A percentile compares a stretch with the other conserved stretches of the same genome.
These are phyloP conservation scores for Tetrapisispora pingtungensis DNA, from an alignment of 805 yeast genomes.

Conservation along the genomic window DNA sequence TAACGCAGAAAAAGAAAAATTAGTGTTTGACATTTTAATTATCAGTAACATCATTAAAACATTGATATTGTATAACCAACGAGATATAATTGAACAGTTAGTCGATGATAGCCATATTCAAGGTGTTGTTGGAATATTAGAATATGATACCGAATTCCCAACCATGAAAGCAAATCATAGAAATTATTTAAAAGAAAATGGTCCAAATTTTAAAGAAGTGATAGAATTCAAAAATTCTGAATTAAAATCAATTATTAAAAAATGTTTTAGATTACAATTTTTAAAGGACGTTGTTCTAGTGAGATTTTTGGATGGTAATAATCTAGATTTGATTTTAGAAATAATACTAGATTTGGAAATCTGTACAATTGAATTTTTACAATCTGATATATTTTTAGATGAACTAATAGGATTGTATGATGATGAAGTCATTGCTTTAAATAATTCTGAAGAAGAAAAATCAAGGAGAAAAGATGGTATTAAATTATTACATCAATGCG, in stretches of 20 bases:
- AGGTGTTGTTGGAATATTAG: slow-evolving; percentile 70
- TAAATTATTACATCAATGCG: slow-evolving; percentile 68
- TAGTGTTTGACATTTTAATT: slow-evolving; percentile 48
- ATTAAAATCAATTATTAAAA: slow-evolving; percentile 48
- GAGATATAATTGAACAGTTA: slow-evolving; percentile 46
- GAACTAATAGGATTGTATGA: slow-evolving; percentile 50
- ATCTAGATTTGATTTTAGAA: slow-evolving; percentile 52
- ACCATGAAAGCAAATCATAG: slow-evolving; percentile 71
- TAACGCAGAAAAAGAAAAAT: slow-evolving; percentile 42
- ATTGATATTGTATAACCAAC: slow-evolving; percentile 61
- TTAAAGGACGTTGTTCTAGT: slow-evolving; percentile 82
- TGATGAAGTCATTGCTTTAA: slow-evolving; percentile 10
- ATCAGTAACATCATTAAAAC: slow-evolving; percentile 69
- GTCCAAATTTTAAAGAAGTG: slow-evolving; percentile 51
- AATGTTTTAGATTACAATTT: slow-evolving; percentile 70
- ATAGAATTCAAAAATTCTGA: slow-evolving; percentile 47
- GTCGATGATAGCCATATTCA: slow-evolving; percentile 41
- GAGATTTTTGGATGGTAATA: slow-evolving; percentile 69
- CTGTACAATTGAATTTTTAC: slow-evolving; percentile 27
- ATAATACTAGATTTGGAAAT: slow-evolving; percentile 26
- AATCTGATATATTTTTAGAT: slow-evolving; percentile 37
- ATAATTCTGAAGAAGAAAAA: slow-evolving; percentile 7
- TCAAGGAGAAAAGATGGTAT: slow-evolving; percentile 58
- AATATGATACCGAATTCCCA: slow-evolving; percentile 85
- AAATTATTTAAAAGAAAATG: slow-evolving; percentile 46